Evolutionary conservation across 73 alveolate genomes (phyloP), one percentile per base, ranked within the genome.

Genomic region (Blepharisma japonicum): DNA sequence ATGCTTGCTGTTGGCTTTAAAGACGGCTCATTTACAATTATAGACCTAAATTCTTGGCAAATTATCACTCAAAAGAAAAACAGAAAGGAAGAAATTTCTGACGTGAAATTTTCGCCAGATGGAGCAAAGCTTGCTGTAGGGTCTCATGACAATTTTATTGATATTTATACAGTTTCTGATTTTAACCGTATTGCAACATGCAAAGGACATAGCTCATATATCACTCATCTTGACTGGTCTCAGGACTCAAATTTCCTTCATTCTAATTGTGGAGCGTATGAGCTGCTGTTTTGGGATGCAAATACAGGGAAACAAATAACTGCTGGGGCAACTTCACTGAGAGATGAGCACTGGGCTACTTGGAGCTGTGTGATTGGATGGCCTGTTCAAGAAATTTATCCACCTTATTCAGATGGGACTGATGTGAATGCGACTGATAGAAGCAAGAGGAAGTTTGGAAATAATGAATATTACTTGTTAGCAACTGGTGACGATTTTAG

Each of bases 201-300:
- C 25, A 91, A 90, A 83, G 97, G 97, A 6, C 95, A 89, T 78
- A 77, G 89, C 45, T 55, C 96, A 5, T 83, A 77, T 72, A 87
- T 95, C 46, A 91, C 98, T 32, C 98, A 93, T 87, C 68, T 95
- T 55, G 99, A 95, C 85, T 95, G 98, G 96, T 89, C 97, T 81
- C 82, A 70, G 49, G 95, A 87, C 80, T 91, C 96, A 8, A 86
- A 81, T 38, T 81, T 77, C 71, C 55, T 93, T 27, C 97, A 94
- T 85, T 84, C 97, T 47, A 92, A 88, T 77, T 90, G 96, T 68
- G 82, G 92, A n/a, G 83, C 94, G 46, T 93, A 93, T 82, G 98
- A 95, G 80, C 77, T 95, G 55, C 90, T 95, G 49, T 95, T 82
- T 78, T 96, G 92, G 95, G 86, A 85, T 50, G 89, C 86, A 21